phyloP scores from a whole-genome alignment of 371 early-diverging fungal genomes.

The Parasitella parasitica region DNA sequence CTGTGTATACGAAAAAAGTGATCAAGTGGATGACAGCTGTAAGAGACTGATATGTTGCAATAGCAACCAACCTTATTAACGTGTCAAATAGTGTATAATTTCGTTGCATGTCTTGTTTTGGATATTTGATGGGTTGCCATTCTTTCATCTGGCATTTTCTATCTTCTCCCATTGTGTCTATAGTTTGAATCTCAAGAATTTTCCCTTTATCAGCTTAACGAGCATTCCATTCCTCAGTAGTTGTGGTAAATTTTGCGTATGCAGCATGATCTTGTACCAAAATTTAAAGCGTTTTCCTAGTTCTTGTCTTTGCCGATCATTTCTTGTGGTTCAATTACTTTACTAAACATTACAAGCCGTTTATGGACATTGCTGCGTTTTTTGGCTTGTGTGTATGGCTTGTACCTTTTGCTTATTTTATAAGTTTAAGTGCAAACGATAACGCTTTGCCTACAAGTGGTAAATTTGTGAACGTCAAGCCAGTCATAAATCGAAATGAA shows the following conservation, averaged over 20 bases:
- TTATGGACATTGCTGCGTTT: constrained; percentile 81
- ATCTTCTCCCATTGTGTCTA: constrained; percentile 71
- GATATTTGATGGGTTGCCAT: constrained; percentile 71
- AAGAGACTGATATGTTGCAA: constrained; percentile 16
- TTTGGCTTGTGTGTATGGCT: constrained; percentile 88
- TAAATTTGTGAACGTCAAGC: constrained; percentile 4
- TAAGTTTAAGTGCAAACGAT: constrained; percentile 84
- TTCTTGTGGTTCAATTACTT: constrained; percentile 89
- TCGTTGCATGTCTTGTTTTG: constrained; percentile 64
- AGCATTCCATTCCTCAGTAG: constrained; percentile 65
- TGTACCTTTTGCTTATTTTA: constrained; percentile 84
- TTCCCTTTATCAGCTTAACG: constrained; percentile 69
- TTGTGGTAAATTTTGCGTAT: constrained; percentile 52
- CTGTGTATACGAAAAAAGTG: constrained; percentile 74
- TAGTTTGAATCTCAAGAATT: constrained; percentile 66
- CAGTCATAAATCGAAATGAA: too few relatives aligned
- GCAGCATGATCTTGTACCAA: not conserved
- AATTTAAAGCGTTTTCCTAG: constrained; percentile 30
- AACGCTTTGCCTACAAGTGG: constrained; percentile 75
- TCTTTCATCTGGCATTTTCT: constrained; percentile 62
- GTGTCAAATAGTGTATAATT: constrained; percentile 48
- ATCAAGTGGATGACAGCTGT: constrained; percentile 72
- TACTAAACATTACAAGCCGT: constrained; percentile 61
- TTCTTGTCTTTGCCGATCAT: constrained; percentile 78
- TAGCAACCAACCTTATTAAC: not conserved